A percentile compares a stretch with the other conserved stretches of the same genome.
Conservation (phyloP, 2,329 filamentous ascomycete genomes). For the Ceratocystis ficicola region DNA sequence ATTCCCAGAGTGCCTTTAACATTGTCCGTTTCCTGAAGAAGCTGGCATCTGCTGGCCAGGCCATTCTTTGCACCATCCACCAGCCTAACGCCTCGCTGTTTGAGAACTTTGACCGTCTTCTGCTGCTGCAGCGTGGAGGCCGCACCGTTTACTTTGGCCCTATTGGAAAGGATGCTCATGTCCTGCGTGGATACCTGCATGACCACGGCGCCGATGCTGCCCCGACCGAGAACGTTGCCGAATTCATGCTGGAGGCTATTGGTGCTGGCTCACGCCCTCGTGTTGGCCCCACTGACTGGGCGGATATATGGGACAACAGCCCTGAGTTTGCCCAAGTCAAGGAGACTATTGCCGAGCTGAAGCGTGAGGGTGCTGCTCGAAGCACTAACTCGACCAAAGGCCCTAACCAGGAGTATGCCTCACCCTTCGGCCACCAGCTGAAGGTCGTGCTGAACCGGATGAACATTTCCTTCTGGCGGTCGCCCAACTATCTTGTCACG, state of each 20-base stretch:
- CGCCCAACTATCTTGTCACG: conserved; percentile 80
- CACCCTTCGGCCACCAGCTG: conserved; percentile 66
- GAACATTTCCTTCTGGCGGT: conserved; percentile 71
- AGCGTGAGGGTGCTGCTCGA: conserved; percentile 40
- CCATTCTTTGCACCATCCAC: conserved; percentile 83
- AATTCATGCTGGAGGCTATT: conserved; percentile 80
- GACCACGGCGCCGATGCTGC: conserved; percentile 48
- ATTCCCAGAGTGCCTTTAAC: conserved; percentile 56
- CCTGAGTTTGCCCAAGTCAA: conserved; percentile 57
- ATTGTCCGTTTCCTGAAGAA: conserved; percentile 58
- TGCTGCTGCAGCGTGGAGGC: conserved; percentile 67
- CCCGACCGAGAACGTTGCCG: conserved; percentile 47
- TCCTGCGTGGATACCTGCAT: conserved; percentile 53
- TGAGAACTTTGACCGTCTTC: conserved; percentile 73
- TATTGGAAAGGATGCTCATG: conserved; percentile 60
- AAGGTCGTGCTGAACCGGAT: conserved; percentile 60
- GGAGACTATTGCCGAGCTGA: conserved; percentile 54
- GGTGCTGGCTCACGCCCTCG: conserved; percentile 62
- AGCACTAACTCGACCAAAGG: conserved; percentile 41
- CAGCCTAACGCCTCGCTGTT: conserved; percentile 80
- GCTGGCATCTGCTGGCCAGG: conserved; percentile 65
- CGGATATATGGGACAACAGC: conserved; percentile 63
- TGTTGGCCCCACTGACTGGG: conserved; percentile 66
- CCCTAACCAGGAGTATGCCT: conserved; percentile 69
- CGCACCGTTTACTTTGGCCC: conserved; percentile 78